Percentiles rank a stretch among this genome's conserved stretches.
Conservation (phyloP, 1,139 yeast species). For the Debaryomyces subglobosus region DNA sequence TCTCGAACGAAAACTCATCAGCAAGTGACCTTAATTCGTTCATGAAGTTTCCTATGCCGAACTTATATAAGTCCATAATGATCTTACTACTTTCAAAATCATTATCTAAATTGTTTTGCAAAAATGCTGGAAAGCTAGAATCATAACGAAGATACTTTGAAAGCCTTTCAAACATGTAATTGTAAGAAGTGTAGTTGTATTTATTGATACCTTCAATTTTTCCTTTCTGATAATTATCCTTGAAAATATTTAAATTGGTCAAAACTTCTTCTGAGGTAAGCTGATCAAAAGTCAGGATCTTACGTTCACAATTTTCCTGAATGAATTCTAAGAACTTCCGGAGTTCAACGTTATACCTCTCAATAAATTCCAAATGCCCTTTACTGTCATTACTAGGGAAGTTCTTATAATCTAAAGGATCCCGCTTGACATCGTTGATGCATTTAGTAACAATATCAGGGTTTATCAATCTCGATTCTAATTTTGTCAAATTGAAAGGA, state of each 20-base stretch:
- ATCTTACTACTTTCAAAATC: conserved; percentile 11
- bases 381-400: conserved; percentile 10
- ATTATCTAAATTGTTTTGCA: conserved; percentile 12
- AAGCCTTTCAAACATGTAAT: conserved; percentile 27
- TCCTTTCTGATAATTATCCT: conserved; percentile 26
- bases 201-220: conserved; percentile 22
- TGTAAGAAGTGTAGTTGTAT: conserved; percentile 22
- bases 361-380: conserved; percentile 23
- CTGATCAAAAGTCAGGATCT: conserved; percentile 26
- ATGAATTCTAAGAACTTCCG: conserved; percentile 27
- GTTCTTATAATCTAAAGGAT: conserved; percentile 13
- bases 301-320: conserved; percentile 23
- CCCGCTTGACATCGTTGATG: conserved; percentile 10
- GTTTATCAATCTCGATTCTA: conserved; percentile 6
- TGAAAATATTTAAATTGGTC: conserved; percentile 33
- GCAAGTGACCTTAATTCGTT: conserved; percentile 29
- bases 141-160: conserved; percentile 18
- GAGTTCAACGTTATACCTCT: conserved; percentile 25
- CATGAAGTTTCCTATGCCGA: conserved; percentile 28
- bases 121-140: conserved; percentile 16
- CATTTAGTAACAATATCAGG: conserved; percentile 6
- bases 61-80: conserved; percentile 21
- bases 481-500: conserved; percentile 2
- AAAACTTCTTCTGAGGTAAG: conserved; percentile 32
- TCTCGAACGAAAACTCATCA: conserved; percentile 25